Percentiles rank a stretch among this genome's conserved stretches.
Conservation (phyloP, 192 early-diverging fungal species). For the Mortierella claussenii region DNA sequence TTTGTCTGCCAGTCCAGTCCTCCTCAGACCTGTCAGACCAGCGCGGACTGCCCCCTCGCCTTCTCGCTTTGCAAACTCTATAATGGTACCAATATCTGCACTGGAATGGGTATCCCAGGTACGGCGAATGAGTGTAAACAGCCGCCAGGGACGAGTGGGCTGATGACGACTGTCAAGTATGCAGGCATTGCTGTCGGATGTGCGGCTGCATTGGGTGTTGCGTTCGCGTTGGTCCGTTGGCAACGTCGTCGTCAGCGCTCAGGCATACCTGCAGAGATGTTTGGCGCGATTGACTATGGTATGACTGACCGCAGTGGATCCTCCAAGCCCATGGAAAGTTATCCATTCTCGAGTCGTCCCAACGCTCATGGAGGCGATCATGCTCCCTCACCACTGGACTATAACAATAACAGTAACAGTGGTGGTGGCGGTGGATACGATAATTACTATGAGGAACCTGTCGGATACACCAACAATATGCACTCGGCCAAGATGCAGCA, state of each 20-base stretch:
- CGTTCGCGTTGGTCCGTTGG: constrained; percentile 41
- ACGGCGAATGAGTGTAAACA: neutral
- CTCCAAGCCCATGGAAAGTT: constrained; percentile 25
- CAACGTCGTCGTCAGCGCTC: constrained; percentile 37
- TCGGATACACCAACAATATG: constrained; percentile 26
- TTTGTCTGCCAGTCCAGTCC: neutral
- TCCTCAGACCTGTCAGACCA: neutral
- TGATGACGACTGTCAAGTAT: constrained; percentile 19
- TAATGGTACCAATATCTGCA: constrained; percentile 2
- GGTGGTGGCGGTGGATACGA: constrained; percentile 4
- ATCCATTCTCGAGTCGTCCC: constrained; percentile 40
- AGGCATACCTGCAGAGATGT: constrained; percentile 38
- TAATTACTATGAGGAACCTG: constrained; percentile 36
- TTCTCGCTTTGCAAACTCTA: constrained; percentile 7
- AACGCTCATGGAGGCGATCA: constrained; percentile 40
- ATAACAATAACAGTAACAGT: constrained; percentile 13
- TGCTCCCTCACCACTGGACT: constrained; percentile 9
- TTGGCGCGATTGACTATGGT: constrained; percentile 47
- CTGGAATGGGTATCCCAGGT: constrained; percentile 14
- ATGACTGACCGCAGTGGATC: constrained; percentile 25
- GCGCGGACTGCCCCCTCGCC: constrained; percentile 9
- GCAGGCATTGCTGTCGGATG: constrained; percentile 49
- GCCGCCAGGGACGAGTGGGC: neutral
- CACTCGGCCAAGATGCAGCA: constrained; percentile 6
- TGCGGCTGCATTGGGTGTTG: constrained; percentile 21